Evolutionary conservation across 805 yeast genomes (phyloP), one percentile per base, ranked within the genome.

Genomic region (Kodamaea lidongshanica): DNA sequence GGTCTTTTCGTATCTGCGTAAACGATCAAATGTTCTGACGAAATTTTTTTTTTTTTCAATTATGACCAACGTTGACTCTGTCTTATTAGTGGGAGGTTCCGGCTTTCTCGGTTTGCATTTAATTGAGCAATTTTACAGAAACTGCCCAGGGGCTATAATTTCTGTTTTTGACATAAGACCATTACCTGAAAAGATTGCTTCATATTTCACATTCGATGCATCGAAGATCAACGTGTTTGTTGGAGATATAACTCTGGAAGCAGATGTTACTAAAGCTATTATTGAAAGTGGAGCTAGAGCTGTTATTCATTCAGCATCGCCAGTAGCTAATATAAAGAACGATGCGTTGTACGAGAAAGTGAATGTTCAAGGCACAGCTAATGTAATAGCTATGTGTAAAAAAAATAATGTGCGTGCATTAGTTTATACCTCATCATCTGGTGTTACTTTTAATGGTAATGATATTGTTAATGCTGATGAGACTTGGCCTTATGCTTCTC

Each of bases 351-450:
- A 89, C 58, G 81, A 78, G 43, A 82, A 82, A 44, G 98, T 92
- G 28, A 92, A 92, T 48, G 89, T 92, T 17, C 72, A 74, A 26
- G 99, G 99, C 23, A 92, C 98, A 1, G 61, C 65, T 34, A 84
- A 79, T 39, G 70, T 92, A 19, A 59, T 89, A 23, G 62, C 71
- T 26, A 79, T 79, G 28, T 76, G 88, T 25, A 65, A 72, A 42
- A 62, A 60, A 26, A 46, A 61, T 25, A 54, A 56, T 7, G 67
- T 77, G 6, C 70, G 69, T 37, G 89, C 88, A 0, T 63, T 92
- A 21, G 94, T 92, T 2, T 92, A 88, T 61, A 92, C 99, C 1
- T 88, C 96, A 0, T 85, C 96, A 2, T 97, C 98, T 0, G 96
- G 98, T 42, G 98, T 92, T 16, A 81, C 88, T 18, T 92, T 92